Percentiles rank a stretch among this genome's conserved stretches.
Evolutionary conservation across 768 basidiomycete genomes (phyloP).

Genomic region (Hortiboletus flavorubellus): DNA sequence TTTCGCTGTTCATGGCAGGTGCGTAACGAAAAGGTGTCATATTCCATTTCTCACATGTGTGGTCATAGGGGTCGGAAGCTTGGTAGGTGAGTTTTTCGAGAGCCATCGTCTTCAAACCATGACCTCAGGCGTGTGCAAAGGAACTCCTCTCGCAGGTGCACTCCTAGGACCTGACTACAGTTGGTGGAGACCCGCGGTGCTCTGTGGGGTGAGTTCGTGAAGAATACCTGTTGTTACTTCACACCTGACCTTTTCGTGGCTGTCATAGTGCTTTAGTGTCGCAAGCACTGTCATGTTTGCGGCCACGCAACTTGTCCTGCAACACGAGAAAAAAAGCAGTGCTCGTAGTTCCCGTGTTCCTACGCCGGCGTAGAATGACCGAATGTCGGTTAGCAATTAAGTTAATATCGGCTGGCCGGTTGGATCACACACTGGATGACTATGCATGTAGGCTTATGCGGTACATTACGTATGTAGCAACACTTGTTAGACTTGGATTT

Average conservation of each 20-base stretch:
- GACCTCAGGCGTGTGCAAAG: constrained; percentile 29
- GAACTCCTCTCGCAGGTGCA: constrained; percentile 54
- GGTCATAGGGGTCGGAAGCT: constrained; percentile 23
- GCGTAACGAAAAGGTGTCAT: constrained; percentile 3
- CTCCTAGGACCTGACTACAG: constrained; percentile 46
- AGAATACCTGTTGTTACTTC: not conserved
- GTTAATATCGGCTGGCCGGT: too few species aligned
- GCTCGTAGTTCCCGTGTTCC: not conserved
- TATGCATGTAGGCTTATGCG: not conserved
- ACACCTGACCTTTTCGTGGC: not conserved
- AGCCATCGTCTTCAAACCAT: constrained; percentile 6
- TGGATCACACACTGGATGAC: not conserved
- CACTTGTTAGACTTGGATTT: not conserved
- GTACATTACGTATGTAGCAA: not conserved
- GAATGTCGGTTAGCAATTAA: not conserved
- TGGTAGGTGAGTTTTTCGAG: constrained; percentile 15
- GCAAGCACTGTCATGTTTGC: constrained; percentile 16
- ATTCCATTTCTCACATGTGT: not conserved
- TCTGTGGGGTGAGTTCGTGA: constrained; percentile 39
- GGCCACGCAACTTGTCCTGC: constrained; percentile 7
- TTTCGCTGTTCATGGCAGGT: constrained; percentile 49
- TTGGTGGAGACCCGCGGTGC: constrained; percentile 57
- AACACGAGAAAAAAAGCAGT: not conserved
- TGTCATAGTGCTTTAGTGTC: constrained; percentile 16
- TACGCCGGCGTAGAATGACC: not conserved